These are phyloP conservation scores for Aspergillus heteromorphus DNA, from an alignment of 495 filamentous ascomycete genomes.

Conservation along the genomic window DNA sequence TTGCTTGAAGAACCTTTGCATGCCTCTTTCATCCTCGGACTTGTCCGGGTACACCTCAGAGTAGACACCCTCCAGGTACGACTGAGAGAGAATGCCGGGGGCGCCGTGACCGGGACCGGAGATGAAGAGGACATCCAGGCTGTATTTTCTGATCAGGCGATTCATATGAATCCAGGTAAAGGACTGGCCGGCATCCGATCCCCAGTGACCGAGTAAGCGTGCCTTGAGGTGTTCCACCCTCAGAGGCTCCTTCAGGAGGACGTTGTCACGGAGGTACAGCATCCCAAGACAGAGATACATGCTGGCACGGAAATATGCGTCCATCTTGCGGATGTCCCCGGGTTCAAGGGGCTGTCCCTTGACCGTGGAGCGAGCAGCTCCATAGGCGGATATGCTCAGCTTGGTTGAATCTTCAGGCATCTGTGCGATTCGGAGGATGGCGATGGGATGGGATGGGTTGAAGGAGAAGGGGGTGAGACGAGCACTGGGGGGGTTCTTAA, in stretches of 20 bases:
- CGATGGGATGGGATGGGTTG: neutral
- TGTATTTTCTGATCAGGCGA: conserved; percentile 69
- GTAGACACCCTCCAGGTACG: conserved; percentile 72
- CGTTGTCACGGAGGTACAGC: conserved; percentile 67
- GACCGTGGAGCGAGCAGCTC: conserved; percentile 59
- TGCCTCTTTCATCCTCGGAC: conserved; percentile 55
- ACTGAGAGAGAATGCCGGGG: conserved; percentile 61
- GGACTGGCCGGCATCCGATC: conserved; percentile 65
- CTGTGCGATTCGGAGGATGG: neutral
- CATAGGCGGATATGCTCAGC: conserved; percentile 55
- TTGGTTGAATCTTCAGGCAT: neutral
- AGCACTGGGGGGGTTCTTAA: neutral
- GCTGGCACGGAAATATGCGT: conserved; percentile 63
- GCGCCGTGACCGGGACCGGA: conserved; percentile 71
- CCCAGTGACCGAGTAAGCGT: conserved; percentile 68
- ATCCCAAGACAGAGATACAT: conserved; percentile 69
- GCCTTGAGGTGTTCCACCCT: conserved; percentile 60
- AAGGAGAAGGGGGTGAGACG: neutral
- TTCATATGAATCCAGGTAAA: conserved; percentile 78
- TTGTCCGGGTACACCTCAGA: conserved; percentile 66
- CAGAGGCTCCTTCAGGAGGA: conserved; percentile 59
- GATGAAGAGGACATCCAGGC: conserved; percentile 62
- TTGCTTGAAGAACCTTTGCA: conserved; percentile 69
- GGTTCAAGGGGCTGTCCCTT: conserved; percentile 49
- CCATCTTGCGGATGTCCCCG: conserved; percentile 61